A percentile compares a stretch with the other conserved stretches of the same genome.
Conservation (phyloP, 192 early-diverging fungal species). For the Gonapodya sp. region DNA sequence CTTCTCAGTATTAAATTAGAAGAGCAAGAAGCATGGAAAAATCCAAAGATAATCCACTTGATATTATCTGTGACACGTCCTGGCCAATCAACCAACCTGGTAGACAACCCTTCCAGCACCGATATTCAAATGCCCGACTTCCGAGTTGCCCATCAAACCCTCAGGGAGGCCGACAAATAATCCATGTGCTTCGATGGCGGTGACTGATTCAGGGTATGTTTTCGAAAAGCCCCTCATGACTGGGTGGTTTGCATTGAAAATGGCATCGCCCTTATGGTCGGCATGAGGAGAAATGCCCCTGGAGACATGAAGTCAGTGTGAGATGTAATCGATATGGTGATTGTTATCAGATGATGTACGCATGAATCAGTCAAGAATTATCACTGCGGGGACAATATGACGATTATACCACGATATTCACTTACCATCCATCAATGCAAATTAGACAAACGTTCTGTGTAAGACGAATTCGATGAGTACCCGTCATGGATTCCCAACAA, state of each 20-base stretch:
- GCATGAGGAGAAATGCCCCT: slow-evolving; percentile 60
- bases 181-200: slow-evolving; percentile 84
- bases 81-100: slow-evolving; percentile 50
- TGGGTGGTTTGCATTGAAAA: slow-evolving; percentile 84
- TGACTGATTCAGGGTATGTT: slow-evolving; percentile 51
- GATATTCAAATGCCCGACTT: slow-evolving; percentile 99
- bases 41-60: neutral
- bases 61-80: slow-evolving; percentile 9
- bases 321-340: no score
- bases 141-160: slow-evolving; percentile 99
- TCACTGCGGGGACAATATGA: no score
- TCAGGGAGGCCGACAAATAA: slow-evolving; percentile 91
- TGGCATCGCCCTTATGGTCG: slow-evolving; percentile 76
- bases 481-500: neutral
- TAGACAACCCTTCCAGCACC: slow-evolving; percentile 98
- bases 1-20: neutral
- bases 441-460: slow-evolving; percentile 75
- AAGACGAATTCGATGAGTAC: neutral
- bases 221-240: slow-evolving; percentile 77
- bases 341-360: no score
- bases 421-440: slow-evolving; percentile 90
- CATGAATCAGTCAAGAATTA: no score
- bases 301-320: neutral
- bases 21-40: slow-evolving; percentile 7
- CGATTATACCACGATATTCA: no score